Evolutionary conservation across 306 rosid genomes (phyloP).

Genomic region (Pterocarpus santalinus): DNA sequence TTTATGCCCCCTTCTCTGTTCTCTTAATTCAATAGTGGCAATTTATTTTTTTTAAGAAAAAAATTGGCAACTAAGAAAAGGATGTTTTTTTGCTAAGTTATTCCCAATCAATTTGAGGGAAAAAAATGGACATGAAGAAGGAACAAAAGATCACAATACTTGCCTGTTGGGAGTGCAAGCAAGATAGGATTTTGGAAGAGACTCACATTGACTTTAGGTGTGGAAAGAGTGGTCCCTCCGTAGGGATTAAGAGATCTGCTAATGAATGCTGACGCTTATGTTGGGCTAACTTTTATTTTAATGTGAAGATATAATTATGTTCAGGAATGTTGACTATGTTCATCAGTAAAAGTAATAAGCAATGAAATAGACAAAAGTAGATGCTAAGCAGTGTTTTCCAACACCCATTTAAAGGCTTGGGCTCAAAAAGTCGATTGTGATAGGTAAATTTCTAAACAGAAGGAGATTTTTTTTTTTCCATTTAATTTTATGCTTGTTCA

Average conservation of each 20-base stretch:
- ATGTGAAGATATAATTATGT: conserved; percentile 21
- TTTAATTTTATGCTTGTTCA: neutral
- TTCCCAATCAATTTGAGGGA: neutral
- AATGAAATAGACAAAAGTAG: conserved; percentile 40
- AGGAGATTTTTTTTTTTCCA: neutral
- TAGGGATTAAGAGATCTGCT: conserved; percentile 34
- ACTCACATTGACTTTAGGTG: conserved; percentile 41
- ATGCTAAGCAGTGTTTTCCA: conserved; percentile 13
- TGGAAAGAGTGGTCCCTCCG: conserved; percentile 22
- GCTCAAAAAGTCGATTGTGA: neutral
- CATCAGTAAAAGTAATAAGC: conserved; percentile 33
- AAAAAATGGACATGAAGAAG: neutral
- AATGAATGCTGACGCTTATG: conserved; percentile 30
- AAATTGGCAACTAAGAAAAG: neutral
- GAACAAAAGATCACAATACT: neutral
- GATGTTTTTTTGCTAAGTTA: neutral
- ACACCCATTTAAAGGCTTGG: neutral
- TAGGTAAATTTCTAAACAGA: neutral
- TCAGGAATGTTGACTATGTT: conserved; percentile 41
- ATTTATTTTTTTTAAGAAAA: neutral
- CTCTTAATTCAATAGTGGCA: neutral
- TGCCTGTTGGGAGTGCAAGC: conserved; percentile 12
- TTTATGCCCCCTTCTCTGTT: neutral
- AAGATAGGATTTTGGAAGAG: conserved; percentile 18
- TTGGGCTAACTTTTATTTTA: conserved; percentile 26